A percentile compares a stretch with the other conserved stretches of the same genome.
phyloP scores from a whole-genome alignment of 768 basidiomycete genomes.

The Auriscalpium orientale region DNA sequence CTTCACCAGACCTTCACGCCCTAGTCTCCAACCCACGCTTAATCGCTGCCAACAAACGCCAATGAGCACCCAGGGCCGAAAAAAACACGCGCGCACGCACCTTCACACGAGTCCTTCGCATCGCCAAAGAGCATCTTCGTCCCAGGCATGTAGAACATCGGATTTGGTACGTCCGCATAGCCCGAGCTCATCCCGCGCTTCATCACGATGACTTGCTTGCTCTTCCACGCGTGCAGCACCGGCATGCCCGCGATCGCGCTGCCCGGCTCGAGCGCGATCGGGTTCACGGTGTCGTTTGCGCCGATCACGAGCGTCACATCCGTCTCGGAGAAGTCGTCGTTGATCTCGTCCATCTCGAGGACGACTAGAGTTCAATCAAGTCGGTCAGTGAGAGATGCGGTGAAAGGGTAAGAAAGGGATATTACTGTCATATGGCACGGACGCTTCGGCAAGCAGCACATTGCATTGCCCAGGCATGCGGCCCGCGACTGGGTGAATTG shows the following conservation, averaged over 20 bases:
- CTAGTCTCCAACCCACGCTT: conserved; percentile 26
- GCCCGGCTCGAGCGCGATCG: conserved; percentile 80
- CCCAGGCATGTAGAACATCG: conserved; percentile 88
- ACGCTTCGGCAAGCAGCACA: conserved; percentile 84
- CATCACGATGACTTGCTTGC: conserved; percentile 89
- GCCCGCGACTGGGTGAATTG: conserved; percentile 86
- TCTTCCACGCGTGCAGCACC: conserved; percentile 89
- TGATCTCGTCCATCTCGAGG: conserved; percentile 92
- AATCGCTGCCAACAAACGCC: conserved; percentile 19
- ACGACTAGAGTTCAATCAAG: conserved; percentile 49
- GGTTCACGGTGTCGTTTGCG: conserved; percentile 90
- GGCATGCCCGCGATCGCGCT: conserved; percentile 91
- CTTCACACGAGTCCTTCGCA: conserved; percentile 86
- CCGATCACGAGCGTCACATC: conserved; percentile 90
- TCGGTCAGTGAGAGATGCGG: background rate
- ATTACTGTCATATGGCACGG: conserved; percentile 81
- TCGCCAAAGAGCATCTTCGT: conserved; percentile 92
- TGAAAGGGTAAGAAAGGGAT: background rate
- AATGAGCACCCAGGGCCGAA: background rate
- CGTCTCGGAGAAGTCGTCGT: conserved; percentile 83
- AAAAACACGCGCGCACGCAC: conserved; percentile 25
- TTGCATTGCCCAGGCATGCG: conserved; percentile 94
- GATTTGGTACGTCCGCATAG: conserved; percentile 88
- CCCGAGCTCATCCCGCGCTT: conserved; percentile 86
- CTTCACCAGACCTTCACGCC: background rate